Evolutionary conservation across 2,329 filamentous ascomycete genomes (phyloP).

Genomic region (Sporothrix phasma): DNA sequence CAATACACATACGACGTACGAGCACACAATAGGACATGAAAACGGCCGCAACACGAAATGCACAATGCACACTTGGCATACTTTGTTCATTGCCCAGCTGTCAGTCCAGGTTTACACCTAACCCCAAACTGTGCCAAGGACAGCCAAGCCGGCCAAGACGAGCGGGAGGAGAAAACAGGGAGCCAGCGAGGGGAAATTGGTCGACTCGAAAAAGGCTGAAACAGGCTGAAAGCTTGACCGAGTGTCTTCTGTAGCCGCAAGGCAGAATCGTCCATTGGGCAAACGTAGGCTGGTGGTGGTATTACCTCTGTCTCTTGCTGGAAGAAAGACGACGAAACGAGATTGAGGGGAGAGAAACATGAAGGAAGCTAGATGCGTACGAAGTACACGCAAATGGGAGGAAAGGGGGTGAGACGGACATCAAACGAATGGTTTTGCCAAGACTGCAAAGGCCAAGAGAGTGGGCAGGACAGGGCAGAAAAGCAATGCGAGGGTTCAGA

Average conservation of each 20-base stretch:
- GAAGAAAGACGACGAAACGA: background rate
- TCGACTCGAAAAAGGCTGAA: background rate
- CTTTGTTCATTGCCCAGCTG: background rate
- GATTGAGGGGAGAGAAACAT: background rate
- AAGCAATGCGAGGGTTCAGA: slow-evolving; percentile 1
- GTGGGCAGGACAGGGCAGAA: background rate
- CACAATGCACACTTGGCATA: background rate
- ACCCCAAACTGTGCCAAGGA: slow-evolving; percentile 3
- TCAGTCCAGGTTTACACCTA: background rate
- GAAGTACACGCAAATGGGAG: background rate
- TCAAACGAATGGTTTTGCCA: slow-evolving; percentile 2
- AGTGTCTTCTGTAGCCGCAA: background rate
- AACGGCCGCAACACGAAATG: no score
- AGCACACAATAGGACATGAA: no score
- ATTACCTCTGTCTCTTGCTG: background rate
- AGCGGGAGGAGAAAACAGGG: background rate
- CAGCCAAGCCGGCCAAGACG: slow-evolving; percentile 13
- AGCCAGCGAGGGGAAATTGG: background rate
- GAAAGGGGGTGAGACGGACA: slow-evolving; percentile 6
- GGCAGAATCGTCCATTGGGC: background rate
- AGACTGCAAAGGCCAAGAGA: background rate
- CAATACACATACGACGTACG: background rate
- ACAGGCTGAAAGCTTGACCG: background rate
- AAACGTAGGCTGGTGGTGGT: background rate
- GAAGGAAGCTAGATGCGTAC: background rate